Evolutionary conservation across 805 yeast genomes (phyloP).

Genomic region (Sugiyamaella valdiviana): DNA sequence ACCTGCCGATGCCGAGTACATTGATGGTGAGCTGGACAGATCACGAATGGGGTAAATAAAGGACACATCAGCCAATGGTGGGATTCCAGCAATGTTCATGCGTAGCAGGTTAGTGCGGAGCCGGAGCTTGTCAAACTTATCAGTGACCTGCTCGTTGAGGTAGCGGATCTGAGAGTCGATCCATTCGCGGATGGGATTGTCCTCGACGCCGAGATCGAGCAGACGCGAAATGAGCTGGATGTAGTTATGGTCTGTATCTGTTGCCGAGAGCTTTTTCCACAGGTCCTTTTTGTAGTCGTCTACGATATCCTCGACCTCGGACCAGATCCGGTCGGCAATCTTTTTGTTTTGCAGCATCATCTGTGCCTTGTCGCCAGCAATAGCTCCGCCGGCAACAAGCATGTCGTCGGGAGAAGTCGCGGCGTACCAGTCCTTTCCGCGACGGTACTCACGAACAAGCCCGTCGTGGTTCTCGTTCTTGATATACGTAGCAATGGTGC

Average conservation of each 20-base stretch:
- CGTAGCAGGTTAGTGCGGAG: constrained; percentile 21
- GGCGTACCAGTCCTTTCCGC: constrained; percentile 37
- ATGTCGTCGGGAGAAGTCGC: constrained; percentile 18
- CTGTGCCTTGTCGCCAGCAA: constrained; percentile 10
- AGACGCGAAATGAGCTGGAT: constrained; percentile 43
- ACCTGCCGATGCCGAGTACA: neutral
- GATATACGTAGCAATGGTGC: constrained; percentile 38
- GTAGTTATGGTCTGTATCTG: constrained; percentile 32
- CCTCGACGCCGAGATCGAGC: constrained; percentile 55
- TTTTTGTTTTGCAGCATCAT: constrained; percentile 28
- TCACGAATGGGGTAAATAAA: constrained; percentile 18
- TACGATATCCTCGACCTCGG: constrained; percentile 48
- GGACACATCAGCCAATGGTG: constrained; percentile 26
- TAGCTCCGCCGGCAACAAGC: neutral
- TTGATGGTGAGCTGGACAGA: constrained; percentile 4
- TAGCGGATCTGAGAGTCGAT: constrained; percentile 44
- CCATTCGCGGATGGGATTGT: constrained; percentile 63
- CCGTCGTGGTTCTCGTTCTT: constrained; percentile 50
- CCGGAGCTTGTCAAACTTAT: constrained; percentile 36
- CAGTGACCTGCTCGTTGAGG: constrained; percentile 36
- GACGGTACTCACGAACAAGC: constrained; percentile 50
- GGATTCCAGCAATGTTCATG: constrained; percentile 21
- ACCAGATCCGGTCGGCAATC: constrained; percentile 50
- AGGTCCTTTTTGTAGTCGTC: constrained; percentile 46
- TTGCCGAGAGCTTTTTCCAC: constrained; percentile 43